A percentile compares a stretch with the other conserved stretches of the same genome.
Conservation (phyloP, 352 stramenopile species). For the Globisporangium middletonii region DNA sequence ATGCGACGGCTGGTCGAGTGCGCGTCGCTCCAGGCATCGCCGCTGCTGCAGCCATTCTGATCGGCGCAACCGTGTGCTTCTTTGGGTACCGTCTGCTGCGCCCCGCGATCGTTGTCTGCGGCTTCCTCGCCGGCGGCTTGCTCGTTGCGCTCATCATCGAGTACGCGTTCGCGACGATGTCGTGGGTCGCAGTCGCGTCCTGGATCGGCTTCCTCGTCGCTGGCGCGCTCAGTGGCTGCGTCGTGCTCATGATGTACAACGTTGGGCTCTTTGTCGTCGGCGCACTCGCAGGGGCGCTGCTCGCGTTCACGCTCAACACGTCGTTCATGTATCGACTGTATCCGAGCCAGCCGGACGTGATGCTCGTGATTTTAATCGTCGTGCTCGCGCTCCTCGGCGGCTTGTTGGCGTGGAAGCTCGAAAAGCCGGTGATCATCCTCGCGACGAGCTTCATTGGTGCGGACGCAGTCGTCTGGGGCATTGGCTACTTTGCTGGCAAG, state of each 20-base stretch:
- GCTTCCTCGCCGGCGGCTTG: constrained; percentile 66
- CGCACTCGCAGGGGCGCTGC: constrained; percentile 18
- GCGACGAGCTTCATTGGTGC: constrained; percentile 61
- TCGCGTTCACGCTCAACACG: constrained; percentile 27
- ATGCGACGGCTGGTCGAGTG: constrained; percentile 27
- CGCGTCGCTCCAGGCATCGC: constrained; percentile 40
- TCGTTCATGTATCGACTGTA: constrained; percentile 34
- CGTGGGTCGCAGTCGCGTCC: constrained; percentile 46
- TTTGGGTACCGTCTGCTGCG: constrained; percentile 55
- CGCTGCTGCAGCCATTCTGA: constrained; percentile 37
- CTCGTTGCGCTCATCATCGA: constrained; percentile 52
- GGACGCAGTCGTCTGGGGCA: constrained; percentile 35
- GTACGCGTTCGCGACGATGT: constrained; percentile 32
- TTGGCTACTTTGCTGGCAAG: constrained; percentile 68
- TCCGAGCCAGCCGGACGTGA: constrained; percentile 33
- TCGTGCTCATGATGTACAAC: constrained; percentile 46
- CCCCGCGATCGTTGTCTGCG: constrained; percentile 54
- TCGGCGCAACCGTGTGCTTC: constrained; percentile 40
- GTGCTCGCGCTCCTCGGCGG: constrained; percentile 33
- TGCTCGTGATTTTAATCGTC: constrained; percentile 35
- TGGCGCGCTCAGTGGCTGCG: constrained; percentile 28
- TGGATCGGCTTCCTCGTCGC: constrained; percentile 48
- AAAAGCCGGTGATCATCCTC: constrained; percentile 45
- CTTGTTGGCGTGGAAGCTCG: constrained; percentile 46
- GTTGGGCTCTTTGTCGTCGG: constrained; percentile 48